Percentiles rank a stretch among this genome's conserved stretches.
Conservation (phyloP, 495 filamentous ascomycete genomes). For the Podospora comata region DNA sequence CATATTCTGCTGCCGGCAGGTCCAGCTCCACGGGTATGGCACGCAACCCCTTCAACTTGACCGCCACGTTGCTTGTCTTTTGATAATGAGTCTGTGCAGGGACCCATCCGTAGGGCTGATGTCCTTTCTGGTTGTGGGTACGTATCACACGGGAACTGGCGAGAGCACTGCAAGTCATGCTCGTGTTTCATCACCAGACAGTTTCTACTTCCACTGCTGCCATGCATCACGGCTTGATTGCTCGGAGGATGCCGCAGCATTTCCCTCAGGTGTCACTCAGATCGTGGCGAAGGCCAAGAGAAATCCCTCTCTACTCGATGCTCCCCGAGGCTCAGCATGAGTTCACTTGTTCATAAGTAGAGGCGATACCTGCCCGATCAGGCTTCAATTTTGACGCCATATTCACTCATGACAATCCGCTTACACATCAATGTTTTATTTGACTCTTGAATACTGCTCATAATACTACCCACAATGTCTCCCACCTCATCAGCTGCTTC, state of each 20-base stretch:
- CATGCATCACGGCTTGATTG: neutral
- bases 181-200: slow-evolving; percentile 3
- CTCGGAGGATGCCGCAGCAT: slow-evolving; percentile 5
- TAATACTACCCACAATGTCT: neutral
- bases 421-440: neutral
- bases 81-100: neutral
- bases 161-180: slow-evolving; percentile 6
- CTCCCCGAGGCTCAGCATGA: neutral
- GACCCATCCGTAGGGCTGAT: slow-evolving; percentile 2
- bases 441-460: neutral
- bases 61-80: slow-evolving; percentile 12
- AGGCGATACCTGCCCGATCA: slow-evolving; percentile 7
- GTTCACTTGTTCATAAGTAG: slow-evolving; percentile 6
- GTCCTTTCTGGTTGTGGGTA: neutral
- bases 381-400: neutral
- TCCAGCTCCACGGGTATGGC: slow-evolving; percentile 16
- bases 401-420: neutral
- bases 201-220: neutral
- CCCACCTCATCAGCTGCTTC: neutral
- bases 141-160: slow-evolving; percentile 3
- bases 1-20: slow-evolving; percentile 2
- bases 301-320: slow-evolving; percentile 11
- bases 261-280: slow-evolving; percentile 1
- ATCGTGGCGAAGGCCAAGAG: slow-evolving; percentile 6
- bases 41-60: neutral